Base-by-base conservation (phyloP, 2,329 filamentous ascomycete genomes). In the Trematosphaeria pertusa region DNA sequence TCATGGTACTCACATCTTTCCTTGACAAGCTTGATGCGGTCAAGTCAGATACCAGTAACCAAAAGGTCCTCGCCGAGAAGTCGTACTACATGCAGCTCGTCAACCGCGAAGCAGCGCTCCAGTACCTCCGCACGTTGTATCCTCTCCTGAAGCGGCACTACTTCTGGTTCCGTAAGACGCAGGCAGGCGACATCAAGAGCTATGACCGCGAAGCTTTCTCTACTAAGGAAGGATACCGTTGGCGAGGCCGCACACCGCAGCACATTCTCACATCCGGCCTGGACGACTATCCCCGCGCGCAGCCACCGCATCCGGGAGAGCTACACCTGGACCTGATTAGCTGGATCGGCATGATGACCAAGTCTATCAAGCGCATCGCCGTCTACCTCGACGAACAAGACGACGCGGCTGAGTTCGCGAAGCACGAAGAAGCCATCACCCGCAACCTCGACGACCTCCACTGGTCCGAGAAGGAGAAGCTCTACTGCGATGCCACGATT, bases 341-440 rank as follows among this genome's bases (percentile, higher is more conserved):
- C 41, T 99, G 94, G 94, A 88, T 99, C 75, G 94, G 93, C n/a
- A 84, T 97, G 77, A 96, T 97, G 90, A 87, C 89, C 31, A 86
- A 87, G 56, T 87, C 88, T n/a, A 83, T 99, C 43, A 81, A 85
- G 61, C 89, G 87, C 58, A 89, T 97, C 59, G 90, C 91, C 1
- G 77, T 83, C 35, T 83, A 85, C 19, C 81, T 97, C n/a, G 86
- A 83, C 36, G 82, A 91, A 56, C 73, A 75, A 0, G 91, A 96
- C 24, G 93, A 97, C 58, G 86, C 82, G 0, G 80, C 82, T 17
- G 84, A 89, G 61, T 90, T 93, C 61, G 79, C 77, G 34, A 84
- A 83, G 50, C 88, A 88, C 45, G 82, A 91, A 46, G 83, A 84
- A 22, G 91, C 88, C 11, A 95, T 99, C 52, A 77, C 86, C 46